phyloP scores from a whole-genome alignment of 305 asterid species.

The Solanum hybrid region DNA sequence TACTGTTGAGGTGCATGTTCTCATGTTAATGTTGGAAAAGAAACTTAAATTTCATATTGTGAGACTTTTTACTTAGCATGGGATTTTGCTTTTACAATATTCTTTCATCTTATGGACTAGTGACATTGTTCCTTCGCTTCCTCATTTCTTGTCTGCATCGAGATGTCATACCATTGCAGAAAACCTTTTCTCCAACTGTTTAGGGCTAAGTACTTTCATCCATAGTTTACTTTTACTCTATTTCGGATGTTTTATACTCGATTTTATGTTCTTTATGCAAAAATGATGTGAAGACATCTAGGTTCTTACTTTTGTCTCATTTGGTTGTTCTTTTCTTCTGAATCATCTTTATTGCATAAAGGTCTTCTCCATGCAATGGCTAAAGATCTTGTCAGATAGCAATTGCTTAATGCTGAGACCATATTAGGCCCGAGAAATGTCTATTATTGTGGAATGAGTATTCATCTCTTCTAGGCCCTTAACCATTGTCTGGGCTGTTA shows the following conservation, averaged over 20 bases:
- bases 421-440: not conserved
- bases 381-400: not conserved
- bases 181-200: not conserved
- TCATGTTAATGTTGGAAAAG: not conserved
- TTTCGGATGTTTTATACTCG: not conserved
- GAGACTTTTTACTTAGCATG: not conserved
- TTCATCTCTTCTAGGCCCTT: not conserved
- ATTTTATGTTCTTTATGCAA: not conserved
- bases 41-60: not conserved
- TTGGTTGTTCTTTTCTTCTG: not conserved
- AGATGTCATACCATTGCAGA: not conserved
- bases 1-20: not conserved
- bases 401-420: not conserved
- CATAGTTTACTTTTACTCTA: not conserved
- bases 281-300: not conserved
- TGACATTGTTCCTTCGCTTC: not conserved
- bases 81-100: not conserved
- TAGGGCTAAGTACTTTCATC: not conserved
- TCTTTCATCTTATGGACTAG: not conserved
- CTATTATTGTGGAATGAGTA: not conserved
- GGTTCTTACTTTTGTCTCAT: not conserved
- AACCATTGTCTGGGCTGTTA: not conserved
- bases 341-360: not conserved
- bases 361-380: not conserved
- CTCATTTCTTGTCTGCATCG: not conserved